A percentile compares a stretch with the other conserved stretches of the same genome.
These are phyloP conservation scores for Scalesia atractyloides DNA, from an alignment of 129 eudicot genomes.

Conservation along the genomic window DNA sequence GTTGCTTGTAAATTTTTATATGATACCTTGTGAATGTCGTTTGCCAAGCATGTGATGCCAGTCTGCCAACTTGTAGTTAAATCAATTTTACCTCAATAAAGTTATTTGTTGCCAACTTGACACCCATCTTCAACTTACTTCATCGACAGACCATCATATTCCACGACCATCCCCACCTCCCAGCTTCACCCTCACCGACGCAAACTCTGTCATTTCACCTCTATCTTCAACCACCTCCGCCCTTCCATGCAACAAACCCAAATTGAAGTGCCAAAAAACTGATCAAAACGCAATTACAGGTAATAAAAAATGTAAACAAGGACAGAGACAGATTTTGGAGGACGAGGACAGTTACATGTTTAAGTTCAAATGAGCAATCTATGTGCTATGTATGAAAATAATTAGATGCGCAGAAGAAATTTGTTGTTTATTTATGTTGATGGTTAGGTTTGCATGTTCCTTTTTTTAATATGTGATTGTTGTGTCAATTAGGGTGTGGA, in stretches of 20 bases:
- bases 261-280: not conserved
- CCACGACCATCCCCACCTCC: not conserved
- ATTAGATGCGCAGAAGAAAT: not conserved
- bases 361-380: not conserved
- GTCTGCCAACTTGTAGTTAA: not conserved
- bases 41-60: not conserved
- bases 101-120: not conserved
- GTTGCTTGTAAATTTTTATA: not conserved
- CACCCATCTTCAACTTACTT: not conserved
- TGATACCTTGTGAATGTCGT: not conserved
- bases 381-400: not conserved
- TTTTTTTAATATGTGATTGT: not conserved
- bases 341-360: not conserved
- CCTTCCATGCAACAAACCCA: not conserved
- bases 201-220: not conserved
- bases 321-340: not conserved
- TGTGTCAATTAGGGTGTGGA: not conserved
- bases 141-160: not conserved
- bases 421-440: not conserved
- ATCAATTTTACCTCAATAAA: not conserved
- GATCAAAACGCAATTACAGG: not conserved
- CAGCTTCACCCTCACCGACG: not conserved
- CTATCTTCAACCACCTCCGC: not conserved
- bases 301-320: not conserved
- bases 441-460: not conserved